phyloP scores from a whole-genome alignment of 139 green algal species.

The Tetradesmus lagerheimii region DNA sequence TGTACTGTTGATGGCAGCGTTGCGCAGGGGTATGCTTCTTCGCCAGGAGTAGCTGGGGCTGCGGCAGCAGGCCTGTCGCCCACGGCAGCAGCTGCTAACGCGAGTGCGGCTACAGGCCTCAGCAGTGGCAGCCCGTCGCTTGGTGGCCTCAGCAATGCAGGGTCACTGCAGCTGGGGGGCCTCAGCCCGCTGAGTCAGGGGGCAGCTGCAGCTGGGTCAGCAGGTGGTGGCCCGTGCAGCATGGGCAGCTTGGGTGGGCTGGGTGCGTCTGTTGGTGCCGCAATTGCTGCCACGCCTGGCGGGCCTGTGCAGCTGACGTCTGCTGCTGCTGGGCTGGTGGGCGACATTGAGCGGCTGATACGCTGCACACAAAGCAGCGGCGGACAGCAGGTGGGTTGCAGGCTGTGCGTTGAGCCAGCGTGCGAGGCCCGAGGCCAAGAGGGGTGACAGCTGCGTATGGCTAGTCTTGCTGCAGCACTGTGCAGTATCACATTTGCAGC shows the following conservation, averaged over 20 bases:
- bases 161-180: neutral
- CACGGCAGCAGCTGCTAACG: neutral
- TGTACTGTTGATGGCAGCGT: neutral
- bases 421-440: no score
- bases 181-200: neutral
- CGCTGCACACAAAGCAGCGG: constrained; percentile 48
- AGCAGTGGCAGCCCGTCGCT: neutral
- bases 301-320: constrained; percentile 65
- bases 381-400: constrained; percentile 33
- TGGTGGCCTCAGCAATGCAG: neutral
- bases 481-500: no score
- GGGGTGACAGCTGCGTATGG: no score
- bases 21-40: neutral
- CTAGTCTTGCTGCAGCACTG: no score
- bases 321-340: constrained; percentile 49
- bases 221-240: neutral
- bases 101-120: neutral
- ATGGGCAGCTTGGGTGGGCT: constrained; percentile 10
- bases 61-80: neutral
- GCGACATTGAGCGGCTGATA: constrained; percentile 67
- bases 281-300: constrained; percentile 10
- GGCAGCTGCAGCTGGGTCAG: neutral
- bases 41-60: neutral
- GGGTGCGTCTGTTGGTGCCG: neutral
- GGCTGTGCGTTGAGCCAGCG: no score